phyloP scores from a whole-genome alignment of 495 filamentous ascomycete genomes.

The Cercophora samala region DNA sequence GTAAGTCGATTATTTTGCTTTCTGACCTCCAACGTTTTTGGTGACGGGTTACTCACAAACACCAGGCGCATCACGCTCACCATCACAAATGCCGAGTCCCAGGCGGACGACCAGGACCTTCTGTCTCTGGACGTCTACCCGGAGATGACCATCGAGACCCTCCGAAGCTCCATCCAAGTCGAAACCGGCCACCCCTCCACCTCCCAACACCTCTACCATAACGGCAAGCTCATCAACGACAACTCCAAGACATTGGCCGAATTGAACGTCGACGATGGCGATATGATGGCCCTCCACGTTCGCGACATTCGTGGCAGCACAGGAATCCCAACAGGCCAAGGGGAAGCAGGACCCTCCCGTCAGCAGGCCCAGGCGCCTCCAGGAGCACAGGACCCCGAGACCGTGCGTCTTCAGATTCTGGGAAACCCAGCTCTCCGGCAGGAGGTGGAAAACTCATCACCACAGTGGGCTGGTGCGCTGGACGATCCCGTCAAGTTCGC shows the following conservation, averaged over 20 bases:
- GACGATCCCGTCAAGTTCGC: slow-evolving; percentile 75
- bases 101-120: slow-evolving; percentile 67
- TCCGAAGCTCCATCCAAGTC: slow-evolving; percentile 76
- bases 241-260: slow-evolving; percentile 75
- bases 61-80: slow-evolving; percentile 48
- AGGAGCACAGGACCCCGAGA: slow-evolving; percentile 66
- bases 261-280: slow-evolving; percentile 79
- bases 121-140: slow-evolving; percentile 78
- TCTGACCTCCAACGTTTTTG: background rate
- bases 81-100: slow-evolving; percentile 73
- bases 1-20: slow-evolving; percentile 1
- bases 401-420: slow-evolving; percentile 74
- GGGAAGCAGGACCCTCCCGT: slow-evolving; percentile 4
- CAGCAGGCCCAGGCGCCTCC: slow-evolving; percentile 23
- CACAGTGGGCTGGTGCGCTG: slow-evolving; percentile 72
- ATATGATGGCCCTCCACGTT: slow-evolving; percentile 87
- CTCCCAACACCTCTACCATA: slow-evolving; percentile 78
- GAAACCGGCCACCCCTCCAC: slow-evolving; percentile 52
- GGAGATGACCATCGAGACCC: slow-evolving; percentile 78
- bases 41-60: slow-evolving; percentile 1
- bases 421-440: slow-evolving; percentile 69
- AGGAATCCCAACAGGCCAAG: slow-evolving; percentile 31
- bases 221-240: slow-evolving; percentile 75
- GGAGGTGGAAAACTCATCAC: slow-evolving; percentile 64
- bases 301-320: slow-evolving; percentile 50